Base-by-base conservation (phyloP, 1,284 basidiomycete species). In the Tetrapyrgos nigripes region DNA sequence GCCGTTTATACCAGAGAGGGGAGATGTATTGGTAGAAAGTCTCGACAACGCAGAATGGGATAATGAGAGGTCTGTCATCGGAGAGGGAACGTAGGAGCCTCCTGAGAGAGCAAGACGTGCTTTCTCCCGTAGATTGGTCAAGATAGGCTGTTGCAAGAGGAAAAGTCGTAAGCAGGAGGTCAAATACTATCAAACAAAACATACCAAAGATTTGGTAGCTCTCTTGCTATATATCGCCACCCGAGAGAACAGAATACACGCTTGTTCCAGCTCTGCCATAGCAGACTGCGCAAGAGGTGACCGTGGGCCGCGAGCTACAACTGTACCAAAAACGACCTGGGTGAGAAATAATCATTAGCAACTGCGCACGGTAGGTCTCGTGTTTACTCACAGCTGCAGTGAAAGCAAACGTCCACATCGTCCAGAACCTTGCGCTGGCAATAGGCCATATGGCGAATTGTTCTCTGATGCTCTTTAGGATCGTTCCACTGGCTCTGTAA, bases 341-440 rank as follows among this genome's bases (percentile, higher is more conserved):
- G 44, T 21, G 27, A 26, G 19, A 50, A 57, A 33, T 44, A 43
- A 11, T 40, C 43, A 5, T 58, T 45, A 46, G 40, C 46, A n/a
- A n/a, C n/a, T n/a, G n/a, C n/a, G n/a, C n/a, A n/a, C n/a, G n/a
- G n/a, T n/a, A n/a, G n/a, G n/a, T n/a, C n/a, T n/a, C n/a, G n/a
- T n/a, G n/a, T n/a, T n/a, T n/a, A 74, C 82, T 61, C 64, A 87
- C 86, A 61, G 84, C 84, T 33, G 85, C 82, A 8, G 84, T 85
- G 64, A 91, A 86, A 10, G 81, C 83, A 68, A 81, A 86, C 1
- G 83, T 84, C 89, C 88, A 91, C 69, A 85, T 80, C 10, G 78
- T 72, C 82, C 86, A 85, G 60, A 83, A 84, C 24, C 86, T 71
- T 8, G 83, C 73, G 52, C 79, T 81, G 2, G 85, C 73, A 53